Conservation (phyloP, 257 asterid species). For the Solanum chmielewskii region DNA sequence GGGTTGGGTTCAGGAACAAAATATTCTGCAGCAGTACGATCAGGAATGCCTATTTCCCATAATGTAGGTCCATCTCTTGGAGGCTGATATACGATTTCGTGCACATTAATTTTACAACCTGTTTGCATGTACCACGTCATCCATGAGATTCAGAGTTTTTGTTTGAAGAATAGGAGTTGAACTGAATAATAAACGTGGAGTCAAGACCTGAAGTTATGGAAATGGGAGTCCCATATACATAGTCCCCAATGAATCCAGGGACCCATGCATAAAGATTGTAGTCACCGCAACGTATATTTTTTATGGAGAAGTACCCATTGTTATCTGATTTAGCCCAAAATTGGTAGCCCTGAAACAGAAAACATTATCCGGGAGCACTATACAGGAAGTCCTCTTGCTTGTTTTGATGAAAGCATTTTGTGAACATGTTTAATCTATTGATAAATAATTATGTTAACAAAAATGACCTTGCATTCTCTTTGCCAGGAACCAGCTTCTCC, state of each 20-base stretch:
- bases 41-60: conserved; percentile 17
- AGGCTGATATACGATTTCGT: conserved; percentile 2
- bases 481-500: conserved; percentile 73
- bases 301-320: conserved; percentile 38
- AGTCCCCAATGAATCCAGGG: conserved; percentile 72
- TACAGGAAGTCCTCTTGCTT: neutral
- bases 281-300: conserved; percentile 28
- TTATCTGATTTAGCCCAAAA: conserved; percentile 54
- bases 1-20: conserved; percentile 13
- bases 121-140: neutral
- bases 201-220: conserved; percentile 37
- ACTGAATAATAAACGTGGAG: neutral
- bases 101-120: neutral
- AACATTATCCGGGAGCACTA: neutral
- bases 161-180: neutral
- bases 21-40: conserved; percentile 5
- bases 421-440: neutral
- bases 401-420: neutral
- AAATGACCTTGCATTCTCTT: conserved; percentile 53
- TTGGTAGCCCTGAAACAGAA: conserved; percentile 48
- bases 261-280: conserved; percentile 57
- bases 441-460: neutral
- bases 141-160: neutral
- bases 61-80: conserved; percentile 14
- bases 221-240: conserved; percentile 15